Evolutionary conservation across 2,329 filamentous ascomycete genomes (phyloP).

Genomic region (Sporothrix mexicana): DNA sequence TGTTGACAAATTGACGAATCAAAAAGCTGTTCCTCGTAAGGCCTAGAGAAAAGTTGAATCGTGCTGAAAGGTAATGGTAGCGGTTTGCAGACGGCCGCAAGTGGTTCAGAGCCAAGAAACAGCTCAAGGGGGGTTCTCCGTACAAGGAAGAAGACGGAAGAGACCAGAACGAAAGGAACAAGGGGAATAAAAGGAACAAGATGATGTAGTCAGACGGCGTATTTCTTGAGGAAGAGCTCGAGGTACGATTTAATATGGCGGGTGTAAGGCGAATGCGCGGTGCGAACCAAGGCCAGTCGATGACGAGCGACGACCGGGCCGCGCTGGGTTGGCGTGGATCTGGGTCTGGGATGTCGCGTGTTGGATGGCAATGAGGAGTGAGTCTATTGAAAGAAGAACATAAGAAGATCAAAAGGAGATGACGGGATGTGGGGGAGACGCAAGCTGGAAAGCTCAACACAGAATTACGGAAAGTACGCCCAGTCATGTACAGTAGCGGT

Average conservation of each 20-base stretch:
- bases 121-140: no score
- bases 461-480: not conserved
- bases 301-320: conserved; percentile 9
- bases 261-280: conserved; percentile 5
- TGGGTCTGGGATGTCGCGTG: not conserved
- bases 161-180: not conserved
- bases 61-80: not conserved
- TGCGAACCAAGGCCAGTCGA: conserved; percentile 19
- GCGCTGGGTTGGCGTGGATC: conserved; percentile 14
- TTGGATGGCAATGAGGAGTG: not conserved
- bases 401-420: not conserved
- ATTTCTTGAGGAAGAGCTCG: not conserved
- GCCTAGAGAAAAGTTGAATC: not conserved
- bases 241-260: not conserved
- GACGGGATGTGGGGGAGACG: not conserved
- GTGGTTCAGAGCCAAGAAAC: not conserved
- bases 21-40: not conserved
- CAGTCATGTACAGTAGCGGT: not conserved
- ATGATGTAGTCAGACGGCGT: not conserved
- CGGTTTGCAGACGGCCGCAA: conserved; percentile 11
- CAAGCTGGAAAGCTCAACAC: not conserved
- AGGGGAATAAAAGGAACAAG: not conserved
- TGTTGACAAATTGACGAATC: not conserved
- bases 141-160: not conserved
- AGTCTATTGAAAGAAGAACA: not conserved